Evolutionary conservation across 371 early-diverging fungal species (phyloP).

Genomic region (Actinomortierella wolfii): DNA sequence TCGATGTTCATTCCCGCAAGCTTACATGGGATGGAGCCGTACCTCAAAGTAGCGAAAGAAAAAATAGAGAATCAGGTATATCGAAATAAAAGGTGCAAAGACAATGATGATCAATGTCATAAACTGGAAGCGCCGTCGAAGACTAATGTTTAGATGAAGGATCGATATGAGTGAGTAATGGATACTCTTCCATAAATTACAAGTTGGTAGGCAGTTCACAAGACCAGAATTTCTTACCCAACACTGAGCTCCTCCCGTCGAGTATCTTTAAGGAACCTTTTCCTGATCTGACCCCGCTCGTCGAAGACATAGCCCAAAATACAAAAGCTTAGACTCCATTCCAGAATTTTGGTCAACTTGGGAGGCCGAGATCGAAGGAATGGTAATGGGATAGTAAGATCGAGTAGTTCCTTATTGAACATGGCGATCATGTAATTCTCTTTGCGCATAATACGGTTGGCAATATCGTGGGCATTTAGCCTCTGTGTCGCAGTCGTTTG

Average conservation of each 20-base stretch:
- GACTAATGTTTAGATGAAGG: conserved; percentile 47
- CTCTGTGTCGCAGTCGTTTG: conserved; percentile 51
- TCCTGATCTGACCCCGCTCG: conserved; percentile 79
- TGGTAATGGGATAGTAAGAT: conserved; percentile 75
- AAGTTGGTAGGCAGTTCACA: neutral
- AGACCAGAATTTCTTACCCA: conserved; percentile 47
- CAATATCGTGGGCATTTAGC: conserved; percentile 87
- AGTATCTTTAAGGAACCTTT: conserved; percentile 73
- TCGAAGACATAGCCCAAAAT: conserved; percentile 88
- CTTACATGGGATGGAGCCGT: too few relatives aligned
- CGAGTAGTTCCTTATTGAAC: conserved; percentile 89
- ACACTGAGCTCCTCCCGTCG: conserved; percentile 65
- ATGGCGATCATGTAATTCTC: conserved; percentile 97
- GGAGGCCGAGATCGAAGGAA: conserved; percentile 48
- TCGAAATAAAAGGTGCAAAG: conserved; percentile 87
- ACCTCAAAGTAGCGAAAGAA: conserved; percentile 96
- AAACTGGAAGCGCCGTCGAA: conserved; percentile 82
- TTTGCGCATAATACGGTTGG: conserved; percentile 94
- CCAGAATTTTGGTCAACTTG: conserved; percentile 83
- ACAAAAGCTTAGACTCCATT: conserved; percentile 92
- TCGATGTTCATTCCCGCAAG: too few relatives aligned
- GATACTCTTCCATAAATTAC: neutral
- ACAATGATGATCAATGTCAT: conserved; percentile 87
- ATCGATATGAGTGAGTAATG: neutral
- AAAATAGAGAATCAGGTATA: conserved; percentile 80